Conservation (phyloP, 768 basidiomycete genomes). For the Pleurotus cornucopiae region DNA sequence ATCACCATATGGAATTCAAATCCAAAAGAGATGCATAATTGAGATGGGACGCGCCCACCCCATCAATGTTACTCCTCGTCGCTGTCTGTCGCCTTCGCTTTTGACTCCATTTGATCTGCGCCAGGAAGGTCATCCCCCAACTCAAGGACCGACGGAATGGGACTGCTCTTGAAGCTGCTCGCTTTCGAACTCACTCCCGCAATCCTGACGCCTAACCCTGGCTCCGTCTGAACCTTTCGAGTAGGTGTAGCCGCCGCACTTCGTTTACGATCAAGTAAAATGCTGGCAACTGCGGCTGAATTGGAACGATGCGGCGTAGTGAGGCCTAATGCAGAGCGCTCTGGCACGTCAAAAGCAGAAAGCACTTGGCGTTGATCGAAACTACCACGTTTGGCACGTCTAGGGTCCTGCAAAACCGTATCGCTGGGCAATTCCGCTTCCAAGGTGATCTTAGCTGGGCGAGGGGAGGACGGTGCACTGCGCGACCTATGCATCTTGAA, state of each 20-base stretch:
- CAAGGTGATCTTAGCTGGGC: not conserved
- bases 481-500: constrained; percentile 10
- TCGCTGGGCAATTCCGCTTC: not conserved
- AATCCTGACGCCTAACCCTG: not conserved
- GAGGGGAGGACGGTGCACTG: constrained; percentile 6
- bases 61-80: not conserved
- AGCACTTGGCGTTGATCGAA: not conserved
- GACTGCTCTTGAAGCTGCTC: constrained; percentile 1
- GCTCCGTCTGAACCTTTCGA: not conserved
- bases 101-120: too few species aligned
- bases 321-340: not conserved
- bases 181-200: not conserved
- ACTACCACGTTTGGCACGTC: not conserved
- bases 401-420: not conserved
- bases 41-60: not conserved
- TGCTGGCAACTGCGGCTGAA: constrained; percentile 1
- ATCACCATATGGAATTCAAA: too few species aligned
- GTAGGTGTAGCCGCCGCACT: not conserved
- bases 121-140: not conserved
- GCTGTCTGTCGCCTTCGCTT: not conserved
- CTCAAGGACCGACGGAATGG: constrained; percentile 1
- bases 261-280: constrained; percentile 6
- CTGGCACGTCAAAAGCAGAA: not conserved
- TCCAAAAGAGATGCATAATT: too few species aligned
- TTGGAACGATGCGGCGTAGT: not conserved